A percentile compares a stretch with the other conserved stretches of the same genome.
phyloP scores from a whole-genome alignment of 2,329 filamentous ascomycete genomes.

The Atkinsonella hypoxylon region DNA sequence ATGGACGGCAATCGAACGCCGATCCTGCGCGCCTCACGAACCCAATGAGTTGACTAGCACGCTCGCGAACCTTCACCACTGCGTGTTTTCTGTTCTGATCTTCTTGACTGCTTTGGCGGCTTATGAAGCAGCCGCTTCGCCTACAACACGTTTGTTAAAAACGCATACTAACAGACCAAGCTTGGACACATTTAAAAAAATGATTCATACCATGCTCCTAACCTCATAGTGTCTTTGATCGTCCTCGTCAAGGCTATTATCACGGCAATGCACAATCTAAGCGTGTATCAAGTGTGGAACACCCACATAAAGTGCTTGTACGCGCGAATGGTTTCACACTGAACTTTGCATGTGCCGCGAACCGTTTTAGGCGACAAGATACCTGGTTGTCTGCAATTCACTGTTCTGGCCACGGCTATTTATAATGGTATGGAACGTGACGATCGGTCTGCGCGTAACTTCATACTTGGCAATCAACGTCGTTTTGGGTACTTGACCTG shows the following conservation, averaged over 20 bases:
- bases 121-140: not conserved
- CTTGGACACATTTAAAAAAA: too few species aligned
- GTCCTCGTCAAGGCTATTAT: constrained; percentile 10
- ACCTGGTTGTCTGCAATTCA: too few species aligned
- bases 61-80: not conserved
- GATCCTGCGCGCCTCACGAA: not conserved
- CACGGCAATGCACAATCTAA: constrained; percentile 11
- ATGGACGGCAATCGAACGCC: too few species aligned
- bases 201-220: not conserved
- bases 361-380: too few species aligned
- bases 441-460: not conserved
- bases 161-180: not conserved
- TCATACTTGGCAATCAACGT: constrained; percentile 9
- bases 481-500: constrained; percentile 14
- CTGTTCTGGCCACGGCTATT: not conserved
- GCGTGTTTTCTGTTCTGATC: constrained; percentile 4
- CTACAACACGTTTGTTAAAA: not conserved
- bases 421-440: not conserved
- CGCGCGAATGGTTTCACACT: too few species aligned
- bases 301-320: too few species aligned
- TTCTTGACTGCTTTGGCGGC: constrained; percentile 8
- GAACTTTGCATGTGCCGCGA: too few species aligned
- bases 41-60: constrained; percentile 2
- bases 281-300: constrained; percentile 8
- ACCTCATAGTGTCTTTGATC: constrained; percentile 11